Conservation (phyloP, 441 rosid species). For the Adansonia rubrostipa region DNA sequence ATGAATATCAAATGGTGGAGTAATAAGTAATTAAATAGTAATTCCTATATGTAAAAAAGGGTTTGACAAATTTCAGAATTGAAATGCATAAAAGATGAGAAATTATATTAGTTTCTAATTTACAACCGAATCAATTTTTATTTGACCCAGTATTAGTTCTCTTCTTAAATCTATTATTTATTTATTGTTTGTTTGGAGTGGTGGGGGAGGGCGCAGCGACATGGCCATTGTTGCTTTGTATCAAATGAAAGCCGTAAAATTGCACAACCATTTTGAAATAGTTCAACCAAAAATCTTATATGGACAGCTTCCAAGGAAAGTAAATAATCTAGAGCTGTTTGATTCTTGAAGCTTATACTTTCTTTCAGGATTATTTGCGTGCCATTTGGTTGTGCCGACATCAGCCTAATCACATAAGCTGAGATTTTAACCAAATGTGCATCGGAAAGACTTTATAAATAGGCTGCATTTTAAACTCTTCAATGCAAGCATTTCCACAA, state of each 20-base stretch:
- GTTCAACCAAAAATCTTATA: not conserved
- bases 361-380: constrained; percentile 4
- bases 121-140: not conserved
- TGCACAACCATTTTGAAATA: not conserved
- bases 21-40: no score
- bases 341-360: not conserved
- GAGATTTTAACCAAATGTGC: not conserved
- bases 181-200: not conserved
- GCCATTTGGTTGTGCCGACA: constrained; percentile 26
- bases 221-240: not conserved
- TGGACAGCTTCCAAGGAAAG: not conserved
- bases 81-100: not conserved
- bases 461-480: not conserved
- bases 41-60: not conserved
- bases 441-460: constrained; percentile 11
- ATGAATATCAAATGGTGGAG: not conserved
- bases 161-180: no score
- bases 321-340: constrained; percentile 15
- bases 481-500: not conserved
- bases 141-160: no score
- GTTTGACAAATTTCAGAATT: not conserved
- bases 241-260: not conserved
- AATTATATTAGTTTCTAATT: not conserved
- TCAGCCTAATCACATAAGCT: constrained; percentile 18
- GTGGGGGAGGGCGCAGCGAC: not conserved